These are phyloP conservation scores for Cystobasidium ongulense DNA, from an alignment of 768 basidiomycete species.

Conservation along the genomic window DNA sequence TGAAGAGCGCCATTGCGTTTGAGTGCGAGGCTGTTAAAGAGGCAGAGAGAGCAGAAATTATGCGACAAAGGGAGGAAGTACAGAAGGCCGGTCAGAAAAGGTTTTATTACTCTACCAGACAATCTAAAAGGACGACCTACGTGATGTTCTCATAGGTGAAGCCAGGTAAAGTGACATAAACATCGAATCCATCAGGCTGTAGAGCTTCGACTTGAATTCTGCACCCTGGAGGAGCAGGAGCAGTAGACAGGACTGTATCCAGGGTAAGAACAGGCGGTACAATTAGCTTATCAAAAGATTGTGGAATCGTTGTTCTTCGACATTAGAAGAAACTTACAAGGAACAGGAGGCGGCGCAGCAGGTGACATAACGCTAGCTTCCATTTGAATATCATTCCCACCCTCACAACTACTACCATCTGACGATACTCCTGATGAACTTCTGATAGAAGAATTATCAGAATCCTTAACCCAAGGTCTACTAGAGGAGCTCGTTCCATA, in stretches of 20 bases:
- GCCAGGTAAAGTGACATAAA: constrained; percentile 17
- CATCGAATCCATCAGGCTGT: constrained; percentile 15
- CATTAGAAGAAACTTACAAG: constrained; percentile 1
- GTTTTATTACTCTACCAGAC: neutral
- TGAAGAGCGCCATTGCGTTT: constrained; percentile 28
- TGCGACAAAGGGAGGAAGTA: neutral
- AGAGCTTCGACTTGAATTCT: constrained; percentile 25
- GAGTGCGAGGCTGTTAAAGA: constrained; percentile 18
- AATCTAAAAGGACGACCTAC: neutral
- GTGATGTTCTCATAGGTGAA: constrained; percentile 28
- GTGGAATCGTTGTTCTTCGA: neutral
- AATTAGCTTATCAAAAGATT: no score
- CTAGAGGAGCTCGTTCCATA: neutral
- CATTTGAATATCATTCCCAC: neutral
- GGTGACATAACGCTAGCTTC: constrained; percentile 15
- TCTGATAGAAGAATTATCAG: constrained; percentile 1
- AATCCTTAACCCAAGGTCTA: constrained; percentile 20
- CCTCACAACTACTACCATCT: neutral
- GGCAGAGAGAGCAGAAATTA: neutral
- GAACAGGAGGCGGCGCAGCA: constrained; percentile 7
- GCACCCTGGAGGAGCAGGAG: constrained; percentile 7
- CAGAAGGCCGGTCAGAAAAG: neutral
- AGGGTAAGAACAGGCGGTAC: neutral
- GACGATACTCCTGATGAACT: neutral
- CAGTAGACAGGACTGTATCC: constrained; percentile 16